Evolutionary conservation across 2,329 filamentous ascomycete species (phyloP).

Genomic region (Aureobasidium sp.): DNA sequence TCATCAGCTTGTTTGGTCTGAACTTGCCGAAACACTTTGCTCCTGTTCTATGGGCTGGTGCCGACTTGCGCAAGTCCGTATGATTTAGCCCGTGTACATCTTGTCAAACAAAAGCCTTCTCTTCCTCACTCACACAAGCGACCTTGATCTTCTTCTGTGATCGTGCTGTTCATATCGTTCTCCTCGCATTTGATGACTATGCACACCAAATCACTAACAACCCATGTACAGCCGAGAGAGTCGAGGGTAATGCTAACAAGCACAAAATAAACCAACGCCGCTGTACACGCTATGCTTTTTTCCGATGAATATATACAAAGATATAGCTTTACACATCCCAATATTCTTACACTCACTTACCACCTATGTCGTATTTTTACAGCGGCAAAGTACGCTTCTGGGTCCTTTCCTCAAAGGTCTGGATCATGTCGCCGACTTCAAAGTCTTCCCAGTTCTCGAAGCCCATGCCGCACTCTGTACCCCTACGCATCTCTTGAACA

Average conservation of each 20-base stretch:
- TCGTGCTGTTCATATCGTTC: background rate
- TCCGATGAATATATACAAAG: background rate
- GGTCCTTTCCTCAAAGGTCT: conserved; percentile 70
- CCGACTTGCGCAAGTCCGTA: conserved; percentile 27
- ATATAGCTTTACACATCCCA: background rate
- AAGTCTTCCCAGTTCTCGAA: conserved; percentile 76
- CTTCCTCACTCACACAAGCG: background rate
- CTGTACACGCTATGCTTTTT: background rate
- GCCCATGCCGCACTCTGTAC: conserved; percentile 83
- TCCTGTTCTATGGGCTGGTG: conserved; percentile 42
- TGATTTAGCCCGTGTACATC: conserved; percentile 4
- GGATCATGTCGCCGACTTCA: conserved; percentile 71
- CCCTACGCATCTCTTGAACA: conserved; percentile 79
- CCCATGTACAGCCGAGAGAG: background rate
- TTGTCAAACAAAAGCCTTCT: background rate
- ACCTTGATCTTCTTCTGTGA: too few relatives aligned
- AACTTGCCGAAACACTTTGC: conserved; percentile 43
- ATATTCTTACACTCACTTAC: background rate
- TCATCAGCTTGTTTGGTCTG: conserved; percentile 42
- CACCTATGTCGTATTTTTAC: background rate
- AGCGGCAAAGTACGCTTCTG: conserved; percentile 55
- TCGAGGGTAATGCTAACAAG: background rate
- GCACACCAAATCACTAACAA: too few relatives aligned
- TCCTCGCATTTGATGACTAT: background rate
- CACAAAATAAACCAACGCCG: background rate